Evolutionary conservation across 2,329 filamentous ascomycete genomes (phyloP), one percentile per base, ranked within the genome.

Genomic region (Alternaria infectoria): DNA sequence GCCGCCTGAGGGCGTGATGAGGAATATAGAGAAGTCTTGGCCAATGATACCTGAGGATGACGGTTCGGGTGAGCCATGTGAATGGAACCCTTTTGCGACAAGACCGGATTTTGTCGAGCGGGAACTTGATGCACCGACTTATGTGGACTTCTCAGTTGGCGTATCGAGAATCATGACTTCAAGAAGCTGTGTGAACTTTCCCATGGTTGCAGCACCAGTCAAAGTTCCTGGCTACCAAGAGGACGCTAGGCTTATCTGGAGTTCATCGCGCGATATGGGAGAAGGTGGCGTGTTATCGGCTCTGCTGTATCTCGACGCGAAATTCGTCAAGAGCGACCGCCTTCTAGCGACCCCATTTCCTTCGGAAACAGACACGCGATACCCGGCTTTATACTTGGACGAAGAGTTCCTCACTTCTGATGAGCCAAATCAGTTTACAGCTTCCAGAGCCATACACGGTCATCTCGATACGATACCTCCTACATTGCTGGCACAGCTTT

Each of bases 201-300:
- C 28, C 1, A 28, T 52, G 6, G 9, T 40, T 10, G 13, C n/a
- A n/a, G 21, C 49, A 36, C 6, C 12, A 6, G 56, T 52, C 12
- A 40, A 28, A 23, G 43, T 62, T 6, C 69, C 69, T 3, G 69
- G 46, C 8, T 40, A 66, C 43, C 23, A 40, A 17, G 57, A 32
- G 9, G 45, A 55, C 6, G 30, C 58, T 30, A 13, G 62, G 10
- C 44, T 50, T 4, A 66, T 69, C 9, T 72, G 75, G 64, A 54
- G 49, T 10, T 25, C 55, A 8, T 26, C 57, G 3, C 64, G 67
- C 6, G 46, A 61, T n/a, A 68, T 75, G 1, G 67, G 72, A 28
- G 79, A 81, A 57, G 77, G 72, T 2, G 64, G 74, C 11, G 76
- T 80, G n/a, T 65, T 77, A 3, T 70, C 78, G 5, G 74, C 73